phyloP scores from a whole-genome alignment of 148 eudicot species.

The Silene uniflora region DNA sequence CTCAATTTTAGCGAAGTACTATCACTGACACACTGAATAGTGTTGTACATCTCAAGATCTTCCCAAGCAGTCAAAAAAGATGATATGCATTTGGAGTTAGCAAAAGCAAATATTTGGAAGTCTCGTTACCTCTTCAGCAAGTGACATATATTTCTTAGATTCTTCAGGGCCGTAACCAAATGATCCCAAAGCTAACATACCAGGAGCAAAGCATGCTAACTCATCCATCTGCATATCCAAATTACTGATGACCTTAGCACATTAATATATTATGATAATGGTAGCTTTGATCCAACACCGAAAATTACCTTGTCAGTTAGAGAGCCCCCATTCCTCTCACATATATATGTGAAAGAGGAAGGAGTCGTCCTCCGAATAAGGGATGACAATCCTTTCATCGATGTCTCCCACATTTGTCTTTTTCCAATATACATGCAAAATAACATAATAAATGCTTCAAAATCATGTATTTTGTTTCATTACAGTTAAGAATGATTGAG shows the following conservation, averaged over 20 bases:
- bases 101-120: neutral
- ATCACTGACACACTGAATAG: neutral
- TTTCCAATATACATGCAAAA: conserved; percentile 19
- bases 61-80: neutral
- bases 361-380: conserved; percentile 82
- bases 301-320: conserved; percentile 63
- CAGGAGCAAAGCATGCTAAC: conserved; percentile 98
- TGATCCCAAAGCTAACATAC: conserved; percentile 93
- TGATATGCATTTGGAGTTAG: neutral
- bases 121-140: conserved; percentile 85
- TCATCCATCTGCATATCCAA: conserved; percentile 86
- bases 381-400: conserved; percentile 82
- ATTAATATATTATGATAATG: conserved; percentile 3
- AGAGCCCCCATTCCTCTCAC: conserved; percentile 70
- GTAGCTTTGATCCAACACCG: neutral
- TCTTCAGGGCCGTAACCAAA: conserved; percentile 75
- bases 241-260: conserved; percentile 1
- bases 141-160: conserved; percentile 56
- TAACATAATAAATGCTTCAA: neutral
- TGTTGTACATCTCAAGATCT: neutral
- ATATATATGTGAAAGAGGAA: conserved; percentile 75
- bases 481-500: neutral
- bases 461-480: neutral
- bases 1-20: neutral
- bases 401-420: conserved; percentile 99